Conservation (phyloP, 495 filamentous ascomycete genomes). For the Tuber aestivum region DNA sequence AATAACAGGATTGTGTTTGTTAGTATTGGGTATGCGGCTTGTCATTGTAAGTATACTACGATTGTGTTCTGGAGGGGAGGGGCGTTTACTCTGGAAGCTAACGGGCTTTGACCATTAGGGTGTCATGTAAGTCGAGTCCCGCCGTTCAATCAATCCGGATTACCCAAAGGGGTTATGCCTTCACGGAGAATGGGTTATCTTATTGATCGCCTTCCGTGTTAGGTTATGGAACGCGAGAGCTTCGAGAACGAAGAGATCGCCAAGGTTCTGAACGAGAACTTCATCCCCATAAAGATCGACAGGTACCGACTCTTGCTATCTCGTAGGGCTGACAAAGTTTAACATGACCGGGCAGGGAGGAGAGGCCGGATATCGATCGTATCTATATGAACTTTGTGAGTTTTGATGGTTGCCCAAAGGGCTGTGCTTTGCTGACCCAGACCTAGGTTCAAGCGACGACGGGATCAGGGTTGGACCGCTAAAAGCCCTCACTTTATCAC, state of each 20-base stretch:
- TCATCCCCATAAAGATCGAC: constrained; percentile 90
- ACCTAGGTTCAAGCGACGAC: constrained; percentile 66
- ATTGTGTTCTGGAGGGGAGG: constrained; percentile 1
- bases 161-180: not conserved
- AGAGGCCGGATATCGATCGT: constrained; percentile 88
- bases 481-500: not conserved
- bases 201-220: constrained; percentile 1
- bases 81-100: constrained; percentile 9
- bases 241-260: constrained; percentile 81
- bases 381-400: constrained; percentile 96
- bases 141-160: constrained; percentile 10
- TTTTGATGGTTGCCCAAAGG: not conserved
- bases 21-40: constrained; percentile 92
- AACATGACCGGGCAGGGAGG: constrained; percentile 51
- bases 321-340: constrained; percentile 10
- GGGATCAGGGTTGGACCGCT: constrained; percentile 56
- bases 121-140: constrained; percentile 40
- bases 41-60: constrained; percentile 64
- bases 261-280: constrained; percentile 71
- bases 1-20: constrained; percentile 85
- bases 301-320: constrained; percentile 45
- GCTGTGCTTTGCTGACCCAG: constrained; percentile 16
- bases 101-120: constrained; percentile 34
- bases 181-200: not conserved
- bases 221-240: constrained; percentile 78